Base-by-base conservation (phyloP, 306 rosid genomes). In the Phaseolus lunatus region DNA sequence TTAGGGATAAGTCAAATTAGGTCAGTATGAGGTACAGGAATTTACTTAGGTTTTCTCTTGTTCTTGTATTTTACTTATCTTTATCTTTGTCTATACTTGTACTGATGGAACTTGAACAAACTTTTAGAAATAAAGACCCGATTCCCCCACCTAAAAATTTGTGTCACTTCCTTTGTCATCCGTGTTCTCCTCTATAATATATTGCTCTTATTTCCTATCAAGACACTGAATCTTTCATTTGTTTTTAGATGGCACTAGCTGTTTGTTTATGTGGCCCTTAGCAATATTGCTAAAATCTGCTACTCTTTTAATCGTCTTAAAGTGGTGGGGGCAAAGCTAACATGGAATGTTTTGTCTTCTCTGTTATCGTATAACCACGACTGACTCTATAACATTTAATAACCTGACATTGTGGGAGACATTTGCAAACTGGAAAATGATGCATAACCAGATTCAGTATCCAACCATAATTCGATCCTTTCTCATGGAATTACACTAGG, bases 41-140 rank as follows among this genome's bases (percentile, higher is more conserved):
- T 82, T 86, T 80, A 82, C 87, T 54, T 84, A 71, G 88, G 35
- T 80, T 76, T 84, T 76, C 26, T 71, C 75, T 70, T 73, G 75
- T 61, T 81, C 81, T 80, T 86, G 92, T 94, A 88, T 89, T 88
- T 87, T 83, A 88, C 80, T 72, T 81, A 81, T 80, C 82, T 76
- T 72, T 81, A 81, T 80, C 82, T 76, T 86, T 94, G 96, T 89
- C 86, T 80, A 90, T 90, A 92, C 91, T 87, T 92, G 97, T 89
- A 89, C 88, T 78, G 93, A 87, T 92, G 93, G 90, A 89, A 86
- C 89, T 67, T 75, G 74, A 80, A 81, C 78, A 80, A 83, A 85
- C 82, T 84, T 73, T 73, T 48, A 70, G 90, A 67, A 95, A 95
- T 95, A 92, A 95, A 89, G 71, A 85, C 80, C 85, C 84, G 48